phyloP scores from a whole-genome alignment of 768 basidiomycete genomes.

The Agrocybe praecox region DNA sequence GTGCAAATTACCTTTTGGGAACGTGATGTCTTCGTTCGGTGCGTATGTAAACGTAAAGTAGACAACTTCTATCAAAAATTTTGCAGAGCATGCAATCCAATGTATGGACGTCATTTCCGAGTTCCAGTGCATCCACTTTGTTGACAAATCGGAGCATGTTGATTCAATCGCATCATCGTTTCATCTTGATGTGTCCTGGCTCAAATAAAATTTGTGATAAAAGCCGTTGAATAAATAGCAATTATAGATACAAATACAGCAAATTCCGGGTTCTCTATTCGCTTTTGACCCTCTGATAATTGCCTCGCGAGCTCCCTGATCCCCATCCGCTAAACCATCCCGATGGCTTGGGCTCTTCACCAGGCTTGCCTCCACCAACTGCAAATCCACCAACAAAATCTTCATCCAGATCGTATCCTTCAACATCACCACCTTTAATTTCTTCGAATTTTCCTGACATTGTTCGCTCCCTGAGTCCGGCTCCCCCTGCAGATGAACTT shows the following conservation, averaged over 20 bases:
- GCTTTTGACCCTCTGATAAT: conserved; percentile 53
- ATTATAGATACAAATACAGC: neutral
- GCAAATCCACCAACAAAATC: conserved; percentile 9
- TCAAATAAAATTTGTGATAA: no score
- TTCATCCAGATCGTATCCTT: conserved; percentile 22
- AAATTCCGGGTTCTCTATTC: conserved; percentile 32
- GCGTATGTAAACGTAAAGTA: no score
- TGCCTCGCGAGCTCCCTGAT: conserved; percentile 27
- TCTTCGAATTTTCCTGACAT: conserved; percentile 63
- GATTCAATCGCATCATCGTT: no score
- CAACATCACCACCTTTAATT: conserved; percentile 69
- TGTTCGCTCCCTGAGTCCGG: conserved; percentile 43
- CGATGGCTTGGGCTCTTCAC: conserved; percentile 27
- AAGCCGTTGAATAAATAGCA: neutral
- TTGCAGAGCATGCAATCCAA: no score
- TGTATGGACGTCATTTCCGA: no score
- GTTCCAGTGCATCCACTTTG: no score
- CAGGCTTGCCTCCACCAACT: conserved; percentile 6
- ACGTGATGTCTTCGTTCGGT: no score
- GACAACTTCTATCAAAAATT: no score
- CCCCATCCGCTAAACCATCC: conserved; percentile 62
- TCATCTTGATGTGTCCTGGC: no score
- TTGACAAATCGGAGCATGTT: no score
- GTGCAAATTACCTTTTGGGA: no score
- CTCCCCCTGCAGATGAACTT: conserved; percentile 18